phyloP scores from a whole-genome alignment of 2,329 filamentous ascomycete genomes.

The Parastagonospora avenae region DNA sequence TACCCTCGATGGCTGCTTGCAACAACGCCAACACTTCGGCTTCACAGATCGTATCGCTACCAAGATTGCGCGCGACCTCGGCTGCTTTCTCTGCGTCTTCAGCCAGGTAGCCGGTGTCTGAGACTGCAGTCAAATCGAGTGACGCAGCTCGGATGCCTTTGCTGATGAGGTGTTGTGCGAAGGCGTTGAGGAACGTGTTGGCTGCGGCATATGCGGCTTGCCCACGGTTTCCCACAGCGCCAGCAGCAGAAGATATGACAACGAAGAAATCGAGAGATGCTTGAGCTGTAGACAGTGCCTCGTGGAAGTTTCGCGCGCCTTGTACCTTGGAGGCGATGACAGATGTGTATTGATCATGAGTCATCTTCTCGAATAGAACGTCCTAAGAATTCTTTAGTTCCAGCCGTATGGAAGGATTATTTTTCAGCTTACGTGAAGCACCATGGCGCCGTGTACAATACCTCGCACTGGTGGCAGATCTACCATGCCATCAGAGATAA shows the following conservation, averaged over 20 bases:
- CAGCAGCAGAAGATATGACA: slow-evolving; percentile 38
- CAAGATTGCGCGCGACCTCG: slow-evolving; percentile 32
- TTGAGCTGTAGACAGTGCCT: slow-evolving; percentile 7
- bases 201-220: slow-evolving; percentile 33
- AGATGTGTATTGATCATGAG: slow-evolving; percentile 16
- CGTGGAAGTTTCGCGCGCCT: slow-evolving; percentile 27
- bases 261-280: slow-evolving; percentile 47
- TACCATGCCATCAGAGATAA: slow-evolving; percentile 12
- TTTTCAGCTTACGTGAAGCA: slow-evolving; percentile 20
- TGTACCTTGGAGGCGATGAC: slow-evolving; percentile 26
- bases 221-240: slow-evolving; percentile 23
- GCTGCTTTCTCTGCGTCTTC: slow-evolving; percentile 28
- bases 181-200: slow-evolving; percentile 38
- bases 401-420: no score
- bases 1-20: slow-evolving; percentile 26
- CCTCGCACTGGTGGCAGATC: slow-evolving; percentile 29
- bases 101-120: slow-evolving; percentile 31
- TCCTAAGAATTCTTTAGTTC: slow-evolving; percentile 12
- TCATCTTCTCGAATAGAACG: slow-evolving; percentile 28
- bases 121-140: slow-evolving; percentile 32
- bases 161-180: slow-evolving; percentile 24
- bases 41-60: slow-evolving; percentile 31
- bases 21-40: slow-evolving; percentile 34
- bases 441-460: slow-evolving; percentile 33
- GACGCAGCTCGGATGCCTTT: slow-evolving; percentile 26